phyloP scores from a whole-genome alignment of 257 asterid genomes.

The Nicotiana sylvestris region DNA sequence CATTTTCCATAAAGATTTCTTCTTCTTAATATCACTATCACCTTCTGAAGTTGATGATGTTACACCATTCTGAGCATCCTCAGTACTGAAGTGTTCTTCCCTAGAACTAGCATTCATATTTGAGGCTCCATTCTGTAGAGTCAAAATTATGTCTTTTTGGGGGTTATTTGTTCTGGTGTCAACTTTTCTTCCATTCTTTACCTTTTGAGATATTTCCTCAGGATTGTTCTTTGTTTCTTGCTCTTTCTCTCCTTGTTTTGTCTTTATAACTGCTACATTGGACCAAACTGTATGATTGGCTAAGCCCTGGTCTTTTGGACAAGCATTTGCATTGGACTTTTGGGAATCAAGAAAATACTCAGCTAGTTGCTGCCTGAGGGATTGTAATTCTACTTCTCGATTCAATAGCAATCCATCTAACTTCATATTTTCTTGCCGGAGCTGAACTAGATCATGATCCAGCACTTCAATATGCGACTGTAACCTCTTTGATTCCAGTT shows the following conservation, averaged over 20 bases:
- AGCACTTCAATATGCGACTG: constrained; percentile 55
- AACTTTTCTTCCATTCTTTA: constrained; percentile 21
- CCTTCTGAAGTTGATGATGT: constrained; percentile 32
- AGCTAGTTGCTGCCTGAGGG: constrained; percentile 53
- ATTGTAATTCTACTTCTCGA: constrained; percentile 58
- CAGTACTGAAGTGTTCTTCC: constrained; percentile 31
- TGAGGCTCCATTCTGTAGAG: constrained; percentile 29
- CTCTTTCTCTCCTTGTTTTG: constrained; percentile 46
- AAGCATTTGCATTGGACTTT: constrained; percentile 39
- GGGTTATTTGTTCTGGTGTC: constrained; percentile 29
- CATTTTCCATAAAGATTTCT: constrained; percentile 50
- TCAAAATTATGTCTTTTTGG: constrained; percentile 57
- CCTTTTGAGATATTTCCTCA: constrained; percentile 25
- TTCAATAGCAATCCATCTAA: constrained; percentile 46
- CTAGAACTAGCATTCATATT: constrained; percentile 21
- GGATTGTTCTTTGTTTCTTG: constrained; percentile 34
- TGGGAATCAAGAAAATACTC: constrained; percentile 49
- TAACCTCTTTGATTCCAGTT: constrained; percentile 66
- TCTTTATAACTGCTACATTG: constrained; percentile 58
- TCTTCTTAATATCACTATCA: constrained; percentile 27
- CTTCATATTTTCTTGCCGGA: constrained; percentile 59
- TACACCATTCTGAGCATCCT: constrained; percentile 21
- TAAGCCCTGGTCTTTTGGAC: constrained; percentile 26
- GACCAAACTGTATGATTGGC: constrained; percentile 64
- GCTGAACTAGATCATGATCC: constrained; percentile 44